Percentiles rank a stretch among this genome's conserved stretches.
phyloP scores from a whole-genome alignment of 768 basidiomycete species.

The Lactifluus piperatus region DNA sequence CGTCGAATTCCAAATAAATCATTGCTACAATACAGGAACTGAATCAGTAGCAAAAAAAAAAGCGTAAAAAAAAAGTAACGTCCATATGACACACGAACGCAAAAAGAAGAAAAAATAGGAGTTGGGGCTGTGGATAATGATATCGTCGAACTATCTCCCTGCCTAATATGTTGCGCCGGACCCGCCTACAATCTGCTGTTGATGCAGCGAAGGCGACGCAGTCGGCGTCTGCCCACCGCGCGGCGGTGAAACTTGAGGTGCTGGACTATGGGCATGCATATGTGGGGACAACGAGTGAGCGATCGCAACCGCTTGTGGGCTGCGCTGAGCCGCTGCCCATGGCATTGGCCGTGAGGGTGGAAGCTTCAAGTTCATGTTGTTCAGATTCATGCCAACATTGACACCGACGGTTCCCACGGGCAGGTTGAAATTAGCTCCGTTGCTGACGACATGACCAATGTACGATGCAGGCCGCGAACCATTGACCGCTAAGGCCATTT shows the following conservation, averaged over 20 bases:
- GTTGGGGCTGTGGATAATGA: constrained; percentile 9
- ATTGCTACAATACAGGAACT: constrained; percentile 18
- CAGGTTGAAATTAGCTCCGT: constrained; percentile 34
- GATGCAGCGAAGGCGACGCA: constrained; percentile 29
- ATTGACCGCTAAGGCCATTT: constrained; percentile 22
- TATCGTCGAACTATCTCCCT: neutral
- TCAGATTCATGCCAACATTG: constrained; percentile 30
- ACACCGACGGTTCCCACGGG: constrained; percentile 17
- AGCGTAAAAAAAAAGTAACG: constrained; percentile 3
- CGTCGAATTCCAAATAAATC: constrained; percentile 18
- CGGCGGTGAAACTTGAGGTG: constrained; percentile 26
- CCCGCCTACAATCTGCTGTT: constrained; percentile 27
- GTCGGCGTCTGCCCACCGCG: constrained; percentile 25
- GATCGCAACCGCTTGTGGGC: constrained; percentile 23
- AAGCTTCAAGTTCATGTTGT: constrained; percentile 39
- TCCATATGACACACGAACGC: constrained; percentile 16
- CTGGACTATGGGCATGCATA: constrained; percentile 25
- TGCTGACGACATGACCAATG: constrained; percentile 31
- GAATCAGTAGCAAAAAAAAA: constrained; percentile 16
- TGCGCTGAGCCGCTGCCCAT: constrained; percentile 28
- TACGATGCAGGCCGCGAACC: constrained; percentile 28
- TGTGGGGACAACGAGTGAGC: constrained; percentile 27
- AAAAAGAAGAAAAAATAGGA: constrained; percentile 10
- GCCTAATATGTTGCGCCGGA: constrained; percentile 20
- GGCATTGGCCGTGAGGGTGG: constrained; percentile 32